phyloP scores from a whole-genome alignment of 1,284 basidiomycete genomes.

The Somion occarium region DNA sequence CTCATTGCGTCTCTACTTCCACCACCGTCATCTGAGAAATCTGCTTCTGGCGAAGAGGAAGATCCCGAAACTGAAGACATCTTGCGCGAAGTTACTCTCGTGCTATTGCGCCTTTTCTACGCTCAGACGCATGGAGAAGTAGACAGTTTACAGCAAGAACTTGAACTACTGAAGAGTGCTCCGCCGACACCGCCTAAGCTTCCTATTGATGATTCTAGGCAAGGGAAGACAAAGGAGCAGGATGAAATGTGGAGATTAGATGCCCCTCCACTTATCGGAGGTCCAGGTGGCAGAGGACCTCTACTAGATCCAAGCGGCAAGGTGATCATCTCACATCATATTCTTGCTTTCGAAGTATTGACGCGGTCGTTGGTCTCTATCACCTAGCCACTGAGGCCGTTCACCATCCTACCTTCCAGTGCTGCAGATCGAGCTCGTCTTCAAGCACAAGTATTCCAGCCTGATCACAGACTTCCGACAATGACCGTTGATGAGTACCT shows the following conservation, averaged over 20 bases:
- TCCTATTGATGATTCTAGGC: constrained; percentile 30
- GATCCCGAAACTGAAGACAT: constrained; percentile 60
- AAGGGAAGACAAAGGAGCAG: constrained; percentile 34
- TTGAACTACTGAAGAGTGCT: constrained; percentile 63
- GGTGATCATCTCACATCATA: constrained; percentile 44
- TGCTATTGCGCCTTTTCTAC: constrained; percentile 73
- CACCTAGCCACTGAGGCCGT: constrained; percentile 80
- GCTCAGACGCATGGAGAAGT: constrained; percentile 68
- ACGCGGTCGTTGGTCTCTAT: too few species aligned
- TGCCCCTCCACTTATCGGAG: constrained; percentile 30
- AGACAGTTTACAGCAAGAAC: constrained; percentile 68
- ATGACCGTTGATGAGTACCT: constrained; percentile 98
- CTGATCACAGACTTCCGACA: constrained; percentile 85
- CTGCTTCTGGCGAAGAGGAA: constrained; percentile 48
- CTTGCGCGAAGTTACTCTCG: constrained; percentile 61
- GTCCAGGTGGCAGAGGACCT: constrained; percentile 51
- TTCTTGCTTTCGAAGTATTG: not conserved
- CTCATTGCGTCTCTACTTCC: constrained; percentile 61
- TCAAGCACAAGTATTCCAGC: constrained; percentile 80
- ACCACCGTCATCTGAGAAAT: constrained; percentile 25
- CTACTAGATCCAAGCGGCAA: constrained; percentile 73
- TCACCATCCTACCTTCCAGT: constrained; percentile 83
- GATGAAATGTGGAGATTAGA: constrained; percentile 81
- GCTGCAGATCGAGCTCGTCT: constrained; percentile 64
- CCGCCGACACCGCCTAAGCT: constrained; percentile 36